phyloP scores from a whole-genome alignment of 495 filamentous ascomycete species.

The Penicillium crystallinum region DNA sequence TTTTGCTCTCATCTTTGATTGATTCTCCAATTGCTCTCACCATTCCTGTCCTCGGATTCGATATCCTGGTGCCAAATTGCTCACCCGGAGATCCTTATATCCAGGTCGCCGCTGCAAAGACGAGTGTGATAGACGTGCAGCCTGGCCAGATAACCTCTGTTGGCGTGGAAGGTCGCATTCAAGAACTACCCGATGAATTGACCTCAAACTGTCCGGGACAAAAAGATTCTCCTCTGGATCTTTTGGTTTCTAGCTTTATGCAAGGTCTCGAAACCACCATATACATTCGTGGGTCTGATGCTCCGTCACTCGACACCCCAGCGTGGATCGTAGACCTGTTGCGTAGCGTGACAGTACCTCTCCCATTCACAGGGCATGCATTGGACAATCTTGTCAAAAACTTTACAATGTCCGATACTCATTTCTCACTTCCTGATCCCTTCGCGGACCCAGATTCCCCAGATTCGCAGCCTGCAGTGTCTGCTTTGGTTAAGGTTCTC shows the following conservation, averaged over 20 bases:
- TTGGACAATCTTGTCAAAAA: constrained; percentile 79
- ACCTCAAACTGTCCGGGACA: constrained; percentile 66
- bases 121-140: constrained; percentile 55
- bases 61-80: constrained; percentile 78
- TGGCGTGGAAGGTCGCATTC: constrained; percentile 62
- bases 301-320: constrained; percentile 61
- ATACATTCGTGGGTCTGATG: constrained; percentile 70
- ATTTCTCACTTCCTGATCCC: constrained; percentile 76
- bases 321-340: constrained; percentile 77
- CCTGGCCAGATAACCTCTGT: constrained; percentile 61
- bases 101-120: constrained; percentile 70
- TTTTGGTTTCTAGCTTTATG: constrained; percentile 76
- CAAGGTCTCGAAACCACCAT: constrained; percentile 70
- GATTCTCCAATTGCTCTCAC: constrained; percentile 67
- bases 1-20: constrained; percentile 62
- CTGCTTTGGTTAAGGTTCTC: constrained; percentile 71
- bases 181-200: constrained; percentile 63
- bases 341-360: constrained; percentile 73
- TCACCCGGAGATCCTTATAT: constrained; percentile 55
- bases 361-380: constrained; percentile 74
- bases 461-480: constrained; percentile 68
- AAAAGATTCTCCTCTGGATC: constrained; percentile 75
- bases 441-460: constrained; percentile 71
- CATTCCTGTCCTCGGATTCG: constrained; percentile 75
- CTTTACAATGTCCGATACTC: constrained; percentile 76